Percentiles rank a stretch among this genome's conserved stretches.
Conservation (phyloP, 257 asterid genomes). For the Catharanthus roseus region DNA sequence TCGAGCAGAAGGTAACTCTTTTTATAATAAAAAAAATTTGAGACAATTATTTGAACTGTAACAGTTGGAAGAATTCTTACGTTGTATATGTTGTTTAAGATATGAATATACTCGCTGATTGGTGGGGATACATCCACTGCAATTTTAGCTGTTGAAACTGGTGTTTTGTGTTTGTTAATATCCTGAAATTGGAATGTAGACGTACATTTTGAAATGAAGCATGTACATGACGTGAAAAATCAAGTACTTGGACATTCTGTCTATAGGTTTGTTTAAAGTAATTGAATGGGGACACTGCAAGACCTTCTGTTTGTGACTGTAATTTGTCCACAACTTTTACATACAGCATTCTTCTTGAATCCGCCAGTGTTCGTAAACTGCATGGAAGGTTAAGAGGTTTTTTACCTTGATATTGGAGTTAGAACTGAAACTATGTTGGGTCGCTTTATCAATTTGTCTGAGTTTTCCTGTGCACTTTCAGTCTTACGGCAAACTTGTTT, state of each 20-base stretch:
- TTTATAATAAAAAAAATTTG: not conserved
- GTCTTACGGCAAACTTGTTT: not conserved
- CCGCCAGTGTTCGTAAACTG: not conserved
- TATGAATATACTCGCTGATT: not conserved
- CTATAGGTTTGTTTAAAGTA: not conserved
- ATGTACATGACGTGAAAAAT: not conserved
- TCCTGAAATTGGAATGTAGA: not conserved
- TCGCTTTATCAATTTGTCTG: not conserved
- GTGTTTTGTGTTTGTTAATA: not conserved
- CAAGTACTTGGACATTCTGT: not conserved
- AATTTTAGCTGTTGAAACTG: constrained; percentile 1
- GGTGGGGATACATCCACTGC: not conserved
- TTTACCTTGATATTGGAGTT: not conserved
- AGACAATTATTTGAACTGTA: not conserved
- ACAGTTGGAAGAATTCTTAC: not conserved
- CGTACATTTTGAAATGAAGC: not conserved
- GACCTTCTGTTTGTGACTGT: not conserved
- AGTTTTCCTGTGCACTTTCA: not conserved
- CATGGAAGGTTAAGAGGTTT: not conserved
- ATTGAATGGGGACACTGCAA: not conserved
- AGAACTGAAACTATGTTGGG: not conserved
- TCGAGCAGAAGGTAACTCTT: constrained; percentile 86
- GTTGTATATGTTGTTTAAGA: not conserved
- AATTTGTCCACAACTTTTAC: not conserved
- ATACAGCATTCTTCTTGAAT: not conserved